A percentile compares a stretch with the other conserved stretches of the same genome.
Conservation (phyloP, 805 yeast species). For the Saccharomyces jurei region DNA sequence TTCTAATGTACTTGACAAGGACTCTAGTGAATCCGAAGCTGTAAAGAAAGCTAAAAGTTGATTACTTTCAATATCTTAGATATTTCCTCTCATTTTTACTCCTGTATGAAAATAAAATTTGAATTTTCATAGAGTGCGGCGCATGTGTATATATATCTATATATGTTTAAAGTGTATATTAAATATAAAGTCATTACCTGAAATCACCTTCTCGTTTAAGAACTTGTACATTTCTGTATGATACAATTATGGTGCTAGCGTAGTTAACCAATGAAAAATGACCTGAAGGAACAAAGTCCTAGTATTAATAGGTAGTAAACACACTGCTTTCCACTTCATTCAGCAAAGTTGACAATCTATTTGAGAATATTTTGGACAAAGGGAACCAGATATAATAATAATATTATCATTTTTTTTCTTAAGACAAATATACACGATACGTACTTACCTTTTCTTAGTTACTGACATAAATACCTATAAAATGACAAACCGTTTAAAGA, state of each 20-base stretch:
- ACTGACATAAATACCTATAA: background rate
- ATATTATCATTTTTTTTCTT: background rate
- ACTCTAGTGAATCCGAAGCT: constrained; percentile 4
- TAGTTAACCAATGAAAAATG: background rate
- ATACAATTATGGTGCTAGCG: background rate
- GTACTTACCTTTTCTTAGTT: background rate
- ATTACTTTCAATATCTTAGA: background rate
- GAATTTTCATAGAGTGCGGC: background rate
- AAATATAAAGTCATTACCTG: background rate
- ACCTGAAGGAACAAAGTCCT: background rate
- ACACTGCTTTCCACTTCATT: no score
- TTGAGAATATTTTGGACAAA: no score
- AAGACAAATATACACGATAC: background rate
- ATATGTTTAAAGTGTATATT: background rate
- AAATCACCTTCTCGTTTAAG: background rate
- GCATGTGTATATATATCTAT: background rate
- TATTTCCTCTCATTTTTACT: background rate
- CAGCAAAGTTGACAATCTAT: no score
- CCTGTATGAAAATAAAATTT: background rate
- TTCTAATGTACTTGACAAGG: constrained; percentile 6
- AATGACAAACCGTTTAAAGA: background rate
- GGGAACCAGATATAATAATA: no score
- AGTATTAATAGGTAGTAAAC: no score
- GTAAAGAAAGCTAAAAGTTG: constrained; percentile 20
- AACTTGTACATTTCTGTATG: background rate